Conservation (phyloP, 1,139 yeast species). For the Kodamaea fungicola region DNA sequence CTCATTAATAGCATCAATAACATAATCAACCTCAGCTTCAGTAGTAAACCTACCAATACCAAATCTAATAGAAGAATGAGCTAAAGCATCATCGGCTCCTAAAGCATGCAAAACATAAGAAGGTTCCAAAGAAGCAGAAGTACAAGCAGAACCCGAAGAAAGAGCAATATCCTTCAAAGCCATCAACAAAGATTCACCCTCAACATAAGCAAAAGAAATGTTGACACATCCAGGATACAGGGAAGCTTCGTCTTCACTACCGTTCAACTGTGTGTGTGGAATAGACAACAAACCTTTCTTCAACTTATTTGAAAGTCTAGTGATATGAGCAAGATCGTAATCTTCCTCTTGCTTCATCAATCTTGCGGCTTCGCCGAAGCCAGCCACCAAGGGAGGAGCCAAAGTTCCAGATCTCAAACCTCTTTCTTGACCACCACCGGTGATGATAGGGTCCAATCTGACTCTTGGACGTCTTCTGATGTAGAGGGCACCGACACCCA, state of each 20-base stretch:
- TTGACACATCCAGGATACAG: conserved; percentile 92
- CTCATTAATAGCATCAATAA: conserved; percentile 78
- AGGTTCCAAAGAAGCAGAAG: conserved; percentile 97
- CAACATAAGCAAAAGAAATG: conserved; percentile 93
- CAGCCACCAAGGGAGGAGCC: conserved; percentile 92
- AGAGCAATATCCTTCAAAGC: conserved; percentile 95
- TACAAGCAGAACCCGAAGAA: conserved; percentile 98
- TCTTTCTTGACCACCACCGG: conserved; percentile 99
- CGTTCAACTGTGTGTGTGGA: conserved; percentile 88
- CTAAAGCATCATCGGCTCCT: conserved; percentile 97
- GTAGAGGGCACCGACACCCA: conserved; percentile 94
- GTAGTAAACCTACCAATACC: conserved; percentile 98
- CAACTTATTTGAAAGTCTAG: conserved; percentile 67
- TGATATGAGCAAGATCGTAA: conserved; percentile 71
- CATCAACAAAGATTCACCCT: conserved; percentile 96
- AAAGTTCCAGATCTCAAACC: conserved; percentile 96
- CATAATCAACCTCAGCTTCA: conserved; percentile 92
- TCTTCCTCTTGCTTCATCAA: conserved; percentile 70
- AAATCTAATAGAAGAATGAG: conserved; percentile 94
- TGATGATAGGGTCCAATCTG: conserved; percentile 88
- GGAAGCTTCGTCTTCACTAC: conserved; percentile 60
- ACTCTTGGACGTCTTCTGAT: conserved; percentile 98
- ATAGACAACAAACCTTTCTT: conserved; percentile 69
- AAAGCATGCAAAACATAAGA: conserved; percentile 93
- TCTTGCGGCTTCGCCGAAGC: conserved; percentile 97